A percentile compares a stretch with the other conserved stretches of the same genome.
phyloP scores from a whole-genome alignment of 495 filamentous ascomycete species.

The Viridothelium virens region DNA sequence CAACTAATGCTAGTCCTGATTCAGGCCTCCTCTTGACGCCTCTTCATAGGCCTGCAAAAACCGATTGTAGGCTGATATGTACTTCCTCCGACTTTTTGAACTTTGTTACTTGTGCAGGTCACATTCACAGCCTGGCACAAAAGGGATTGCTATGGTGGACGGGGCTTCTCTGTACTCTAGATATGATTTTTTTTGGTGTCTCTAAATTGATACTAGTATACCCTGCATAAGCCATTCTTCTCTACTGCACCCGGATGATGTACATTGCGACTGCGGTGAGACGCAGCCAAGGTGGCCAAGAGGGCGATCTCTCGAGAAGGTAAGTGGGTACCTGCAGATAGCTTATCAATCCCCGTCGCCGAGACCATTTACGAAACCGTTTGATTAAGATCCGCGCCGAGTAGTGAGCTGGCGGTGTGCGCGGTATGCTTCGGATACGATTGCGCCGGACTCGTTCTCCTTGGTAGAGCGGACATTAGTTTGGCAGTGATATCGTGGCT shows the following conservation, averaged over 20 bases:
- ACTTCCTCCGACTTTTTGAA: not conserved
- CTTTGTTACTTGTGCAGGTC: not conserved
- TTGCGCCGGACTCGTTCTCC: not conserved
- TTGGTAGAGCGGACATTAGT: not conserved
- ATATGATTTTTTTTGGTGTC: not conserved
- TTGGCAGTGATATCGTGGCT: not conserved
- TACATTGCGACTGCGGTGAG: no score
- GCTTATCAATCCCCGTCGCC: not conserved
- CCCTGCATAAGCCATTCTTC: not conserved
- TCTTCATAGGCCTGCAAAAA: not conserved
- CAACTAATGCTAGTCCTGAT: not conserved
- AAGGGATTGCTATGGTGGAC: not conserved
- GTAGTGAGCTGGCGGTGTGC: not conserved
- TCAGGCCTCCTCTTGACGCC: not conserved
- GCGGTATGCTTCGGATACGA: not conserved
- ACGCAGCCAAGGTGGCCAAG: no score
- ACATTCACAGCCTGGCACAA: not conserved
- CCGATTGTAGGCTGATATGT: not conserved
- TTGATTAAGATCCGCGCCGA: not conserved
- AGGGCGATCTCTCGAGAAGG: not conserved
- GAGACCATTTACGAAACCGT: not conserved
- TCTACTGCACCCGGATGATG: not conserved
- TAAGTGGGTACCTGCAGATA: not conserved
- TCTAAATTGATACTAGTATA: not conserved
- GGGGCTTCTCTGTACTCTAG: constrained; percentile 5